These are phyloP conservation scores for Pichia californica DNA, from an alignment of 805 yeast species.

Conservation along the genomic window DNA sequence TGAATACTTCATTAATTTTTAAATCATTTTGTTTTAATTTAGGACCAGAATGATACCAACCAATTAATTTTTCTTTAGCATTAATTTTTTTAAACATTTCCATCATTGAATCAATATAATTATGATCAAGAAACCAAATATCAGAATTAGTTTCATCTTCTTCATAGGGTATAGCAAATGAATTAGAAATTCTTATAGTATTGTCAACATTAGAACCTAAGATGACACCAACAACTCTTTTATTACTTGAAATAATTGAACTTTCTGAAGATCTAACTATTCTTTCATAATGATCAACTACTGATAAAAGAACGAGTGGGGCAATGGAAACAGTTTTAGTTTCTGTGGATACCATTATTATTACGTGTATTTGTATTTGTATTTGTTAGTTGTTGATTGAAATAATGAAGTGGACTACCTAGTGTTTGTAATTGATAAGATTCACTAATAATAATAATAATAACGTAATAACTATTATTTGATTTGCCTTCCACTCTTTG, in stretches of 20 bases:
- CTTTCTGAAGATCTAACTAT: constrained; percentile 46
- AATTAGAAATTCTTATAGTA: constrained; percentile 70
- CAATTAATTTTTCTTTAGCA: constrained; percentile 92
- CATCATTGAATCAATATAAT: constrained; percentile 91
- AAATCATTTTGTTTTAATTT: constrained; percentile 82
- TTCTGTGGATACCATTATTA: not conserved
- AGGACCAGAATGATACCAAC: constrained; percentile 99
- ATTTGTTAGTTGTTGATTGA: no score
- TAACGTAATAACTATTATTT: no score
- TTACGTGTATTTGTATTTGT: no score
- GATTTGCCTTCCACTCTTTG: no score
- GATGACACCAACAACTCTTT: constrained; percentile 90
- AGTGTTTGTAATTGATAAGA: no score
- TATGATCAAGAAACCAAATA: constrained; percentile 97
- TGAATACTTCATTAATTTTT: constrained; percentile 85
- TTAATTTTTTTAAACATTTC: constrained; percentile 97
- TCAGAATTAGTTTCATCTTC: constrained; percentile 88
- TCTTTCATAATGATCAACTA: constrained; percentile 92
- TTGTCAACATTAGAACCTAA: constrained; percentile 65
- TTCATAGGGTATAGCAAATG: constrained; percentile 96
- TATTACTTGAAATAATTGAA: constrained; percentile 33
- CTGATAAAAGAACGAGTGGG: constrained; percentile 88
- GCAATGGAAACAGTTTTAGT: constrained; percentile 75
- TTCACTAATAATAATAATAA: no score
- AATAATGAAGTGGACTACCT: no score